Percentiles rank a stretch among this genome's conserved stretches.
These are phyloP conservation scores for Kazachstania martiniae DNA, from an alignment of 805 yeast species.

Conservation along the genomic window DNA sequence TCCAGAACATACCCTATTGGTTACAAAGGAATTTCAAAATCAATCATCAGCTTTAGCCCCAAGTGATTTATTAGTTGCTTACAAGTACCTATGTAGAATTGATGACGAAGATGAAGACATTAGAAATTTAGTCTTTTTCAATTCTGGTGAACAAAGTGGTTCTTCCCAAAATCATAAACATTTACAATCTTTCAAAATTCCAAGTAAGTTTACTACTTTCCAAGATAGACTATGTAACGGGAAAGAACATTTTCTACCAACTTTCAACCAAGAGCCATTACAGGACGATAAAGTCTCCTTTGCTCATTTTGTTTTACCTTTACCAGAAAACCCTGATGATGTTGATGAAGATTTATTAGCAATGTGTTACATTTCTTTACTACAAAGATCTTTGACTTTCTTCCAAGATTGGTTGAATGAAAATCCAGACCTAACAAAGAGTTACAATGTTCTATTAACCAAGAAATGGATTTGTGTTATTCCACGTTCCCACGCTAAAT, in stretches of 20 bases:
- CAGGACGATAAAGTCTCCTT: conserved; percentile 54
- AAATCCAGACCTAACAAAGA: conserved; percentile 30
- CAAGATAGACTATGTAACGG: conserved; percentile 40
- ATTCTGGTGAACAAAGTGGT: conserved; percentile 80
- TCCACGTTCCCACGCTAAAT: conserved; percentile 60
- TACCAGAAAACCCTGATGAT: conserved; percentile 36
- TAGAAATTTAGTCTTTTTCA: conserved; percentile 73
- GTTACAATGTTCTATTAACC: conserved; percentile 77
- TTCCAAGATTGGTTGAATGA: conserved; percentile 39
- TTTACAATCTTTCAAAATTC: conserved; percentile 71
- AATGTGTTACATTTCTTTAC: conserved; percentile 56
- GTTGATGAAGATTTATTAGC: conserved; percentile 50
- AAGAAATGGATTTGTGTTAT: conserved; percentile 74
- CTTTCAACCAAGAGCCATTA: conserved; percentile 45
- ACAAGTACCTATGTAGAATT: conserved; percentile 41
- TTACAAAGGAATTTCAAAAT: conserved; percentile 62
- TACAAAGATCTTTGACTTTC: conserved; percentile 61
- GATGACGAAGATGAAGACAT: conserved; percentile 29
- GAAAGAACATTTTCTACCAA: conserved; percentile 44
- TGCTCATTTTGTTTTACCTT: conserved; percentile 72
- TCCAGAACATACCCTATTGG: conserved; percentile 65
- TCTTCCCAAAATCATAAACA: conserved; percentile 95
- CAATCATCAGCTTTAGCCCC: conserved; percentile 68
- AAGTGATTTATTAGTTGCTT: conserved; percentile 52
- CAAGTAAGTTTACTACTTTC: conserved; percentile 45